A percentile compares a stretch with the other conserved stretches of the same genome.
phyloP scores from a whole-genome alignment of 345 rosid genomes.

The Gossypioides kirkii region DNA sequence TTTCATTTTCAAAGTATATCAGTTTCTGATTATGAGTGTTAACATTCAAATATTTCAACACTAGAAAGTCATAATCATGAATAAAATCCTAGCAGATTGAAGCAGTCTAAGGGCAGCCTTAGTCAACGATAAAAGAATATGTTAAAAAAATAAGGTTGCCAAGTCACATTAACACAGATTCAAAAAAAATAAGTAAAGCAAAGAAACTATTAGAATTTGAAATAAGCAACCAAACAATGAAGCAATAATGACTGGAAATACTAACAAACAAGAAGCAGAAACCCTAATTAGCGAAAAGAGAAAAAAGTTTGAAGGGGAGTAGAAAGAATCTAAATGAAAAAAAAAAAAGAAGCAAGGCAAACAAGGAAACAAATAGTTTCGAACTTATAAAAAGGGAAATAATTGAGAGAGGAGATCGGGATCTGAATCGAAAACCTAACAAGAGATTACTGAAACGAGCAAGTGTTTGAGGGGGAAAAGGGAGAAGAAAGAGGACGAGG shows the following conservation, averaged over 20 bases:
- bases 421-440: slow-evolving; percentile 22
- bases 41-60: slow-evolving; percentile 7
- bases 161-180: slow-evolving; percentile 1
- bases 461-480: not conserved
- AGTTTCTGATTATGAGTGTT: not conserved
- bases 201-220: not conserved
- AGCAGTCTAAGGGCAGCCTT: not conserved
- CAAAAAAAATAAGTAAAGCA: not conserved
- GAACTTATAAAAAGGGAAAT: not conserved
- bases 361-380: not conserved
- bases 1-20: not conserved
- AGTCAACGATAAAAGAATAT: not conserved
- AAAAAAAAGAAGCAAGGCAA: not conserved
- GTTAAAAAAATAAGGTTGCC: not conserved
- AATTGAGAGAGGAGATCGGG: slow-evolving; percentile 23
- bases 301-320: not conserved
- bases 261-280: not conserved
- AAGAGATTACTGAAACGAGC: slow-evolving; percentile 12
- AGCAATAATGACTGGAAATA: not conserved
- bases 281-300: not conserved
- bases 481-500: slow-evolving; percentile 15
- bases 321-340: not conserved
- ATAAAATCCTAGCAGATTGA: not conserved
- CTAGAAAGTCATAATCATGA: not conserved
- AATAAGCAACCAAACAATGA: not conserved